A percentile compares a stretch with the other conserved stretches of the same genome.
Conservation (phyloP, 352 stramenopile species). For the Phytophthora hybrid region DNA sequence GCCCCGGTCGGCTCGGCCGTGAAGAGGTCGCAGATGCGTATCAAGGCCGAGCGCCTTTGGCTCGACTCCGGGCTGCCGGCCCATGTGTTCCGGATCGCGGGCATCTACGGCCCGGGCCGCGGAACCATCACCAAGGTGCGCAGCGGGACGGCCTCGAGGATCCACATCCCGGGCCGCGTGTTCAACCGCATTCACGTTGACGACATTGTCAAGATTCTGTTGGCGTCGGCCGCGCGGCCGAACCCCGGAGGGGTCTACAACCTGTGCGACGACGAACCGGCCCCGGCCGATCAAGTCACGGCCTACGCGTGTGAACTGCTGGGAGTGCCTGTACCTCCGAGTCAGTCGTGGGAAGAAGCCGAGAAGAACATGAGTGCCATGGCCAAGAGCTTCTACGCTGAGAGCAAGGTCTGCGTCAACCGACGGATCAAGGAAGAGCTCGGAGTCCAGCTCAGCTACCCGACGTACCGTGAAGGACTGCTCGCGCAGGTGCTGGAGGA, state of each 20-base stretch:
- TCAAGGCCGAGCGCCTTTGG: conserved; percentile 83
- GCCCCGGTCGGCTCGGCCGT: conserved; percentile 75
- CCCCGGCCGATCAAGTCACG: conserved; percentile 80
- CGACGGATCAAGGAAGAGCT: conserved; percentile 79
- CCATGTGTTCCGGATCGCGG: conserved; percentile 92
- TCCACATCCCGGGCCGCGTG: conserved; percentile 75
- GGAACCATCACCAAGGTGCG: conserved; percentile 86
- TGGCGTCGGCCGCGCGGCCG: conserved; percentile 71
- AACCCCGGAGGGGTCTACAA: conserved; percentile 88
- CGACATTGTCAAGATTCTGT: conserved; percentile 87
- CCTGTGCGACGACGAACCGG: conserved; percentile 90
- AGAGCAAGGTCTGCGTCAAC: conserved; percentile 87
- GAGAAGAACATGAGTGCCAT: conserved; percentile 85
- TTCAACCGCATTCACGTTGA: conserved; percentile 93
- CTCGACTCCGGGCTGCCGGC: conserved; percentile 67
- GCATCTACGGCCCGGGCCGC: conserved; percentile 91
- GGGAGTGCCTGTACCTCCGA: conserved; percentile 51
- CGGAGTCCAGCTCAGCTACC: conserved; percentile 72
- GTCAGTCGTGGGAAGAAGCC: conserved; percentile 78
- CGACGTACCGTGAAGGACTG: conserved; percentile 85
- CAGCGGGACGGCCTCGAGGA: conserved; percentile 65
- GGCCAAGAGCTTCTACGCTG: conserved; percentile 87
- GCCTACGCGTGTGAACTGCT: conserved; percentile 83
- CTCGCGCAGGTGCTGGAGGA: conserved; percentile 84
- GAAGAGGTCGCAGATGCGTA: conserved; percentile 76